Conservation (phyloP, 441 rosid species). For the Aleurites moluccanus region DNA sequence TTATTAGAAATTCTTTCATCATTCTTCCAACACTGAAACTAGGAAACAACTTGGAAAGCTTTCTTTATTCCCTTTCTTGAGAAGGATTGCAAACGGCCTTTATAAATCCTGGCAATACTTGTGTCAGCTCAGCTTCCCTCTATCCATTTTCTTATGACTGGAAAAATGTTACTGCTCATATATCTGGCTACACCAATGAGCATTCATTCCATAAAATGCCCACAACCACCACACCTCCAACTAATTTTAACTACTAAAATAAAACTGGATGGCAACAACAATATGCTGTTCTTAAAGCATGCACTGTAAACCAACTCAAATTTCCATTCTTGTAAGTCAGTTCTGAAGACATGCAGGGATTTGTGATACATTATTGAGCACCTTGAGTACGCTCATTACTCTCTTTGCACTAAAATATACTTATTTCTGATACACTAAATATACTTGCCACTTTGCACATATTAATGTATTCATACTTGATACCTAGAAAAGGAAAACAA, state of each 20-base stretch:
- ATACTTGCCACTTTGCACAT: not conserved
- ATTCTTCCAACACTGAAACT: not conserved
- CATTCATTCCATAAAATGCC: not conserved
- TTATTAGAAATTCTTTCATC: not conserved
- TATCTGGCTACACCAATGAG: not conserved
- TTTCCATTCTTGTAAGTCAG: not conserved
- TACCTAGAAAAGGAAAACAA: not conserved
- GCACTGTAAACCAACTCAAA: not conserved
- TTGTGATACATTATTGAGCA: not conserved
- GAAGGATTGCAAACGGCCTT: not conserved
- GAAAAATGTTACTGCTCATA: not conserved
- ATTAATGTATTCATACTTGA: not conserved
- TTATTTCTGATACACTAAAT: no score
- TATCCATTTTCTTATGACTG: not conserved
- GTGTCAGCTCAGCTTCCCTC: not conserved
- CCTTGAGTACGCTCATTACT: not conserved
- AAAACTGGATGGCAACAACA: not conserved
- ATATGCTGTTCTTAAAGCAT: not conserved
- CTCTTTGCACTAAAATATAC: no score
- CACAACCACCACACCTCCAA: not conserved
- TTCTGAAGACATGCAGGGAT: not conserved
- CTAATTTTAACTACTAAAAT: not conserved
- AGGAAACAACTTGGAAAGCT: not conserved
- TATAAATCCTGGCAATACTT: not conserved
- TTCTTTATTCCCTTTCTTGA: not conserved